phyloP scores from a whole-genome alignment of 371 early-diverging fungal species.

The Mucor indicus region DNA sequence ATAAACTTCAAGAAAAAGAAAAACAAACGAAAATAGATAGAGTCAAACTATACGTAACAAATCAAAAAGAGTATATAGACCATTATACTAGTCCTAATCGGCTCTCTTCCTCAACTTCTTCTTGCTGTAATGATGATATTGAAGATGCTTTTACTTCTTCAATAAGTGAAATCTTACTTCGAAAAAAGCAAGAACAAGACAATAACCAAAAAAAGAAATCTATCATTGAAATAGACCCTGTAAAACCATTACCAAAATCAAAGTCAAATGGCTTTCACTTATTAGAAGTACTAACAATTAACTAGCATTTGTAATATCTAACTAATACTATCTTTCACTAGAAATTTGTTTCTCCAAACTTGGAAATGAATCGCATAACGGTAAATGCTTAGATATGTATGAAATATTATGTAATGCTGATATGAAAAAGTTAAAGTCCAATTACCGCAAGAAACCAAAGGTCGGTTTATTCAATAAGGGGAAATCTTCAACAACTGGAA shows the following conservation, averaged over 20 bases:
- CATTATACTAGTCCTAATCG: no score
- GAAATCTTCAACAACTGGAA: slow-evolving; percentile 30
- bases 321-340: background rate
- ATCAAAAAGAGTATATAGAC: background rate
- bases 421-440: background rate
- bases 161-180: slow-evolving; percentile 3
- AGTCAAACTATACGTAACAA: background rate
- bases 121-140: background rate
- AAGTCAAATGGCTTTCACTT: slow-evolving; percentile 14
- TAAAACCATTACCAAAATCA: background rate
- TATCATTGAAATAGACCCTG: background rate
- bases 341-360: slow-evolving; percentile 35
- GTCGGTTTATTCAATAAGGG: slow-evolving; percentile 34
- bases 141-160: slow-evolving; percentile 1
- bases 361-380: slow-evolving; percentile 23
- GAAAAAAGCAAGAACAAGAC: slow-evolving; percentile 1
- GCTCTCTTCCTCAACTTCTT: no score
- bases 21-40: background rate
- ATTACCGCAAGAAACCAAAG: background rate
- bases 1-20: background rate
- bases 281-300: slow-evolving; percentile 22
- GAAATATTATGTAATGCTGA: slow-evolving; percentile 1
- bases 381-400: no score
- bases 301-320: background rate
- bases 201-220: background rate